Evolutionary conservation across 495 filamentous ascomycete species (phyloP).

Genomic region (Lasiosphaeris hirsuta): DNA sequence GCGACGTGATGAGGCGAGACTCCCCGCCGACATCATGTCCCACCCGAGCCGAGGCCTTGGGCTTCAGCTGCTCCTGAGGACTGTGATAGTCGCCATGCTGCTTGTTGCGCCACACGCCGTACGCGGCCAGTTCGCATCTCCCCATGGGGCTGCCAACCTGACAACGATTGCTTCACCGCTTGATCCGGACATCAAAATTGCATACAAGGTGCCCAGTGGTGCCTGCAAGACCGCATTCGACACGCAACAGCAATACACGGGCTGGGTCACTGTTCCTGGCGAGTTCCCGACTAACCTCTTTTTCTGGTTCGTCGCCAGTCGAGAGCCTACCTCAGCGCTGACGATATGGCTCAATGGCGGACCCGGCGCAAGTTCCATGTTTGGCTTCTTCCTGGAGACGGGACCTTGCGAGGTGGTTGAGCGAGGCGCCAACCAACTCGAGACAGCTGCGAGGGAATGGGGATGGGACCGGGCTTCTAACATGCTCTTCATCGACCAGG

Average conservation of each 20-base stretch:
- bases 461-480: constrained; percentile 73
- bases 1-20: constrained; percentile 2
- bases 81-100: not conserved
- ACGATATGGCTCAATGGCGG: constrained; percentile 71
- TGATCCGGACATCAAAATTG: constrained; percentile 56
- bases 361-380: constrained; percentile 60
- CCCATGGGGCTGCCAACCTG: constrained; percentile 26
- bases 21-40: not conserved
- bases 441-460: constrained; percentile 43
- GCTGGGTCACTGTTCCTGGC: constrained; percentile 47
- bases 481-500: constrained; percentile 70
- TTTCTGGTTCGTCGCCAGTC: constrained; percentile 72
- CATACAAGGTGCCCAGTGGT: constrained; percentile 54
- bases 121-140: constrained; percentile 16
- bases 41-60: not conserved
- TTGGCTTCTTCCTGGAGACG: constrained; percentile 65
- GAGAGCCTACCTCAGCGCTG: constrained; percentile 55
- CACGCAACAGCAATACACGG: constrained; percentile 52
- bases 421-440: constrained; percentile 49
- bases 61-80: constrained; percentile 1
- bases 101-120: not conserved
- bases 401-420: constrained; percentile 45
- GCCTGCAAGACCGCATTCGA: constrained; percentile 54
- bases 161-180: constrained; percentile 55
- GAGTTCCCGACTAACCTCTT: constrained; percentile 67